phyloP scores from a whole-genome alignment of 805 yeast genomes.

The Yarrowia sp. region DNA sequence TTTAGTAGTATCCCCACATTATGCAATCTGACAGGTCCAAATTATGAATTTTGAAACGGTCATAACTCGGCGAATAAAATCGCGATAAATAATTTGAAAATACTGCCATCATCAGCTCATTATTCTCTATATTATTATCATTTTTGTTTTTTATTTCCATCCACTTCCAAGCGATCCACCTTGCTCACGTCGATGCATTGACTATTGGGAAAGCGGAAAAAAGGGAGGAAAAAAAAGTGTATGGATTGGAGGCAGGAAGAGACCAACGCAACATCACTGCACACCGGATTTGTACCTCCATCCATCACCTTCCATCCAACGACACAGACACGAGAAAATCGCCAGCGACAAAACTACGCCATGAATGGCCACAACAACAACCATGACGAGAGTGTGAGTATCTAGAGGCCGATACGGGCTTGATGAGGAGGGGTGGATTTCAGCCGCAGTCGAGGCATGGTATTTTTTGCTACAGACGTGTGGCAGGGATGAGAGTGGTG shows the following conservation, averaged over 20 bases:
- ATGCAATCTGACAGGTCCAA: no score
- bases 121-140: neutral
- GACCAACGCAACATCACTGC: conserved; percentile 25
- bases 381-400: conserved; percentile 18
- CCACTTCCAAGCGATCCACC: no score
- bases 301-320: neutral
- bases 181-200: neutral
- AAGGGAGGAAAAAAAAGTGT: neutral
- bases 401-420: neutral
- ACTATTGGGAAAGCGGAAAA: conserved; percentile 3
- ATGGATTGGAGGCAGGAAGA: conserved; percentile 22
- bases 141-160: neutral
- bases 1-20: no score
- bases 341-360: neutral
- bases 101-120: no score
- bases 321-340: neutral
- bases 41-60: no score
- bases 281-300: conserved; percentile 13
- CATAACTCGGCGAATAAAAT: no score
- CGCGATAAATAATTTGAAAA: no score
- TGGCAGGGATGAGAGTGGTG: neutral
- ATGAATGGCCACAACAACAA: conserved; percentile 8
- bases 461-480: neutral
- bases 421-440: neutral
- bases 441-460: neutral